Evolutionary conservation across 306 rosid species (phyloP), one percentile per base, ranked within the genome.

Genomic region (Vicia faba): DNA sequence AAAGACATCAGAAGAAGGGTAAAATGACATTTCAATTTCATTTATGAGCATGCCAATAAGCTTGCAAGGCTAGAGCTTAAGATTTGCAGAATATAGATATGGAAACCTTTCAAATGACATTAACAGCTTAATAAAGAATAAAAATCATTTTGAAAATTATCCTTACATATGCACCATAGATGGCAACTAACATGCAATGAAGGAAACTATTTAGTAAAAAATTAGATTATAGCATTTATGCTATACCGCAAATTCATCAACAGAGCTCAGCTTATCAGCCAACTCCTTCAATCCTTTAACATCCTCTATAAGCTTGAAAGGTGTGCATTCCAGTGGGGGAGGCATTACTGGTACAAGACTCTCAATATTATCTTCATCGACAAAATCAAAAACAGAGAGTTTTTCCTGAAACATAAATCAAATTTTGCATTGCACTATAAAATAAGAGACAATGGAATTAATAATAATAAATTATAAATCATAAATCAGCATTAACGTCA

Each of bases 221-320:
- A 15, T 16, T 58, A 48, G 64, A 20, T 26, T 35, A 40, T 8
- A 60, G 23, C 59, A 64, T 38, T 66, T 36, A 62, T 62, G 75
- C 10, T 28, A 69, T 88, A 93, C 99, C 88, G 96, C 97, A 85
- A 93, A 90, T 84, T 93, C 99, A 64, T 82, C 64, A 25, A 76
- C 95, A 8, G 84, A 69, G 4, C 75, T 67, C 77, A 93, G 79
- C 80, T 84, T 90, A 48, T 90, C 78, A 51, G 92, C 97, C 84
- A 93, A 70, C 73, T 86, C 89, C 71, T 88, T 88, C 83, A 93
- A 78, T 70, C 89, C 95, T 63, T 78, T 88, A 83, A 93, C 89
- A 15, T 93, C 92, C 72, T 77, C 92, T 57, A 93, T 88, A 69
- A 90, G 68, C 80, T 83, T 90, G 87, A 86, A 93, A 33, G 97